Percentiles rank a stretch among this genome's conserved stretches.
Conservation (phyloP, 1,284 basidiomycete genomes). For the Apiotrichum brassicae region DNA sequence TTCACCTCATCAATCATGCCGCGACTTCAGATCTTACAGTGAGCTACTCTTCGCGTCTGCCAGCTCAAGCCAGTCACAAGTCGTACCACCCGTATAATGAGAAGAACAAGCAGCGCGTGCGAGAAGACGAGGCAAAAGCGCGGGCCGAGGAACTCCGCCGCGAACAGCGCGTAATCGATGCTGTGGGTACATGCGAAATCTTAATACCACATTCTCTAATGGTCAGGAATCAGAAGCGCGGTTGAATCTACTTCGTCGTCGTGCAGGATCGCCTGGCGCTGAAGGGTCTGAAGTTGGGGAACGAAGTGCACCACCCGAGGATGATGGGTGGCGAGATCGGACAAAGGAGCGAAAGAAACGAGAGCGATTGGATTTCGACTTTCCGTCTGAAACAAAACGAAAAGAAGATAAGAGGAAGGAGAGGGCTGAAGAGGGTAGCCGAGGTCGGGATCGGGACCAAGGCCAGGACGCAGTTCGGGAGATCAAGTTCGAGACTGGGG, state of each 20-base stretch:
- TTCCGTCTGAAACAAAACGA: conserved; percentile 30
- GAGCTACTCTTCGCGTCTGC: conserved; percentile 5
- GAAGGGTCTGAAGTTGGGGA: not conserved
- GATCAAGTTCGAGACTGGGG: conserved; percentile 18
- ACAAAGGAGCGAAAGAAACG: conserved; percentile 18
- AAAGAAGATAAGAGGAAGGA: conserved; percentile 10
- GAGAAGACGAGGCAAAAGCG: conserved; percentile 46
- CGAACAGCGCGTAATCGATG: conserved; percentile 37
- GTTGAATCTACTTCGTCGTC: conserved; percentile 30
- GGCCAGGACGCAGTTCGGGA: conserved; percentile 9
- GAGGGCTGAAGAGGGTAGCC: conserved; percentile 2
- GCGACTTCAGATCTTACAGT: conserved; percentile 44
- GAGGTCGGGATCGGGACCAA: not conserved
- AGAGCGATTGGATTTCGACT: conserved; percentile 40
- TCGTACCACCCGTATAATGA: conserved; percentile 49
- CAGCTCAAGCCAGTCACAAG: conserved; percentile 38
- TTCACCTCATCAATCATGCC: conserved; percentile 27
- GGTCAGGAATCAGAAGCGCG: conserved; percentile 33
- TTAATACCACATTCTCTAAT: not conserved
- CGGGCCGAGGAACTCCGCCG: conserved; percentile 31
- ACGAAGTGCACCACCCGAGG: conserved; percentile 10
- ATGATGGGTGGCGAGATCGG: conserved; percentile 19
- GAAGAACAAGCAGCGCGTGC: conserved; percentile 47
- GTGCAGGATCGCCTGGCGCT: conserved; percentile 30
- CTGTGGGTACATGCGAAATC: conserved; percentile 16